Conservation (phyloP, 2,329 filamentous ascomycete species). For the Alternaria rosae region DNA sequence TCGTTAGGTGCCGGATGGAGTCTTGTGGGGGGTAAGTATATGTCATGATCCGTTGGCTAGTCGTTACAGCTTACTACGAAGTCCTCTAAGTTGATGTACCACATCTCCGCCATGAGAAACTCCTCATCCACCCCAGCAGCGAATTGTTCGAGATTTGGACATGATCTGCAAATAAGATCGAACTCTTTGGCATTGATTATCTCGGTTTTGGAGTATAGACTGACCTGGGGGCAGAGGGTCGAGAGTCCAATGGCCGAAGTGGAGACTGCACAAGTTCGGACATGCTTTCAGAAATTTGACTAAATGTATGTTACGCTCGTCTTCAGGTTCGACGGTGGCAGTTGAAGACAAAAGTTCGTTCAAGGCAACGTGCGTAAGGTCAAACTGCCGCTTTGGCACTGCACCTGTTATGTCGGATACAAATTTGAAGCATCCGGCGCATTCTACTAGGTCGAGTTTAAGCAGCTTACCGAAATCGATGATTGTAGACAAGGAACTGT, state of each 20-base stretch:
- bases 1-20: neutral
- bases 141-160: neutral
- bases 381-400: neutral
- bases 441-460: neutral
- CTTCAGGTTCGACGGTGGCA: neutral
- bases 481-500: neutral
- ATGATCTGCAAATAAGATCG: neutral
- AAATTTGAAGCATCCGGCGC: neutral
- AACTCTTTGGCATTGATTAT: neutral
- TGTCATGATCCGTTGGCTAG: fast-evolving
- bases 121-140: neutral
- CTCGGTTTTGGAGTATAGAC: neutral
- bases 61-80: neutral
- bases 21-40: neutral
- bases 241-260: neutral
- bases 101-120: neutral
- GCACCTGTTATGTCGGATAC: neutral
- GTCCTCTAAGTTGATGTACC: neutral
- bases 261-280: neutral
- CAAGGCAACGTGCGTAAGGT: neutral
- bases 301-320: neutral
- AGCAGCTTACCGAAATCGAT: neutral
- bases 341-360: neutral
- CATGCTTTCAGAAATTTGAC: neutral
- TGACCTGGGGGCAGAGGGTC: neutral